These are phyloP conservation scores for Aureobasidium sp. DNA, from an alignment of 2,329 filamentous ascomycete species.

Conservation along the genomic window DNA sequence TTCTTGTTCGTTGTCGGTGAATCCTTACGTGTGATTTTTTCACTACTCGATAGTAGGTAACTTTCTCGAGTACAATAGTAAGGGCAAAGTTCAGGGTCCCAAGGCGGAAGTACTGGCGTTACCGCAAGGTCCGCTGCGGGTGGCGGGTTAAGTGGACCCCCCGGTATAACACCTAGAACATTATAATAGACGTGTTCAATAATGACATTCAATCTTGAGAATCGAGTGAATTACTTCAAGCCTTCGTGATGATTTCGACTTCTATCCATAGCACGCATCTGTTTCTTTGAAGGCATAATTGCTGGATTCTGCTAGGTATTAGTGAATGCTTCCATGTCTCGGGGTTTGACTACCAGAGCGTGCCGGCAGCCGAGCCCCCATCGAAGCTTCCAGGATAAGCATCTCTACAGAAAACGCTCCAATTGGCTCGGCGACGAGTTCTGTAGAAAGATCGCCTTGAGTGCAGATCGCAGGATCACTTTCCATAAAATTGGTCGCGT, in stretches of 20 bases:
- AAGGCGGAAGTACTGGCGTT: not conserved
- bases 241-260: too few relatives aligned
- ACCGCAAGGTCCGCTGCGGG: not conserved
- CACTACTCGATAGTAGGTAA: too few relatives aligned
- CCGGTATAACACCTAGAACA: not conserved
- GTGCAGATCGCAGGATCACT: conserved; percentile 5
- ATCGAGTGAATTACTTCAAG: not conserved
- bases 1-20: not conserved
- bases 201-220: not conserved
- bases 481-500: conserved; percentile 6
- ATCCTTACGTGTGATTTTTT: too few relatives aligned
- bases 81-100: not conserved
- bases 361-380: not conserved
- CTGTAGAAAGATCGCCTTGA: not conserved
- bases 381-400: conserved; percentile 10
- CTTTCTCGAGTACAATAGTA: too few relatives aligned
- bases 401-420: not conserved
- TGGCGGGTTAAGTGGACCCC: not conserved
- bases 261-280: not conserved
- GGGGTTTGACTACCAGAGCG: not conserved
- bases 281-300: not conserved
- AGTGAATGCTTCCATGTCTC: not conserved
- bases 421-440: not conserved
- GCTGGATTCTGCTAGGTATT: not conserved
- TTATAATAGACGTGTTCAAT: not conserved